Evolutionary conservation across 768 basidiomycete genomes (phyloP).

Genomic region (Leucosporidium scottii): DNA sequence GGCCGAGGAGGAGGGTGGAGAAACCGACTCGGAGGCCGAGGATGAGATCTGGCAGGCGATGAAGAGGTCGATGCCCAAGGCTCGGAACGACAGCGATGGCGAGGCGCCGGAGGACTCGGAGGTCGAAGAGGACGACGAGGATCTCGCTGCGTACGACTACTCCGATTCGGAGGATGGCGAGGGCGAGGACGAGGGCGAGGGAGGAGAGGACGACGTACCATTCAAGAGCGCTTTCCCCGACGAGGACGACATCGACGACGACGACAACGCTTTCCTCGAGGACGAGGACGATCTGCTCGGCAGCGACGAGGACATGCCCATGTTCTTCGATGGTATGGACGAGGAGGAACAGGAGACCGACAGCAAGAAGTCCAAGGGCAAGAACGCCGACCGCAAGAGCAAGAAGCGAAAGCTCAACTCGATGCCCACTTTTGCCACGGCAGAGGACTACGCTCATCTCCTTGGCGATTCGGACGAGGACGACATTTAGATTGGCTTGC

Average conservation of each 20-base stretch:
- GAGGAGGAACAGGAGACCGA: conserved; percentile 7
- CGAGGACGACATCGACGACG: conserved; percentile 22
- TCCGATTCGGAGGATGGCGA: conserved; percentile 20
- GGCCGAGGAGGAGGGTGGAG: background rate
- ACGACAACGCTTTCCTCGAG: conserved; percentile 32
- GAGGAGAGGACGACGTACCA: conserved; percentile 1
- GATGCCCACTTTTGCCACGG: conserved; percentile 36
- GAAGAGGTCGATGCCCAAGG: conserved; percentile 30
- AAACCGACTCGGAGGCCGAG: conserved; percentile 30
- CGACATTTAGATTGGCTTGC: background rate
- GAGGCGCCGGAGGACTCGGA: conserved; percentile 7
- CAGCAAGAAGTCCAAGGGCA: background rate
- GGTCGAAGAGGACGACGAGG: conserved; percentile 23
- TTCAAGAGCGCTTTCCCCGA: conserved; percentile 34
- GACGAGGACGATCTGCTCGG: conserved; percentile 31
- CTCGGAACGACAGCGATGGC: conserved; percentile 20
- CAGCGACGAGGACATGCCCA: conserved; percentile 24
- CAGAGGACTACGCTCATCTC: conserved; percentile 36
- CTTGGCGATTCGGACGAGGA: conserved; percentile 32
- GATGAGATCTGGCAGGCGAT: conserved; percentile 36
- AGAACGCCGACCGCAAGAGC: conserved; percentile 7
- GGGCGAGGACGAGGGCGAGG: conserved; percentile 12
- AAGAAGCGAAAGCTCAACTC: conserved; percentile 36
- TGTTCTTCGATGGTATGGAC: background rate
- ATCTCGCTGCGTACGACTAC: conserved; percentile 21